Evolutionary conservation across 352 stramenopile species (phyloP).

Genomic region (Phytophthora uliginosa): DNA sequence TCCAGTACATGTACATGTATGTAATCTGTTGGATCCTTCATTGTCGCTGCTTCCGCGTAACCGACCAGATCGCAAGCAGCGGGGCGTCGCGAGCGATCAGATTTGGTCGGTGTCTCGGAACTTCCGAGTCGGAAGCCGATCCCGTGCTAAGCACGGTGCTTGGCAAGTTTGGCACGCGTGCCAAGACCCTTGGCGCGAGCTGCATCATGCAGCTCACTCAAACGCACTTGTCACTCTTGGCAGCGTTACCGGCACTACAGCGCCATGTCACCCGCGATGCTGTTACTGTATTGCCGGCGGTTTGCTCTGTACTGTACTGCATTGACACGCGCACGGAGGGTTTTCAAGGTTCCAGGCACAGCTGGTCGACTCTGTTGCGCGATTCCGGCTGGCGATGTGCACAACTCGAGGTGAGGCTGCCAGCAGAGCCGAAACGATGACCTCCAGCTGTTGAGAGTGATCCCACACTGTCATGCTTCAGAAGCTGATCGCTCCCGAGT

Average conservation of each 20-base stretch:
- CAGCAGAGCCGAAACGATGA: conserved; percentile 5
- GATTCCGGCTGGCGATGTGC: conserved; percentile 9
- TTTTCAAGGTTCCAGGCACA: not conserved
- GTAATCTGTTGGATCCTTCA: not conserved
- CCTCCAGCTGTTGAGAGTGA: conserved; percentile 11
- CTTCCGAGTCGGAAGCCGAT: no score
- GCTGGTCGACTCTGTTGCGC: conserved; percentile 4
- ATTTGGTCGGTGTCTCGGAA: conserved; percentile 3
- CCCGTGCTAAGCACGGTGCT: no score
- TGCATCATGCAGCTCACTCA: not conserved
- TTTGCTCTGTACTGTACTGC: not conserved
- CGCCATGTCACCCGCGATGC: not conserved
- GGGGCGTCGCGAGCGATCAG: conserved; percentile 1
- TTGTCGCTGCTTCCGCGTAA: not conserved
- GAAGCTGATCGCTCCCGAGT: conserved; percentile 20
- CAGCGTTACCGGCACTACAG: not conserved
- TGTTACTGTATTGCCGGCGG: not conserved
- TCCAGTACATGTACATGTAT: not conserved
- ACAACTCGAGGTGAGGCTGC: conserved; percentile 11
- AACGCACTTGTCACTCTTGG: not conserved
- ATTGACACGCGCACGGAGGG: not conserved
- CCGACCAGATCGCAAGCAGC: conserved; percentile 11
- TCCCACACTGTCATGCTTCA: conserved; percentile 11
- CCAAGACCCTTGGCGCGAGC: not conserved
- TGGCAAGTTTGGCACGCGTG: not conserved